These are phyloP conservation scores for Incumbomyces lentus DNA, from an alignment of 2,329 filamentous ascomycete species.

Conservation along the genomic window DNA sequence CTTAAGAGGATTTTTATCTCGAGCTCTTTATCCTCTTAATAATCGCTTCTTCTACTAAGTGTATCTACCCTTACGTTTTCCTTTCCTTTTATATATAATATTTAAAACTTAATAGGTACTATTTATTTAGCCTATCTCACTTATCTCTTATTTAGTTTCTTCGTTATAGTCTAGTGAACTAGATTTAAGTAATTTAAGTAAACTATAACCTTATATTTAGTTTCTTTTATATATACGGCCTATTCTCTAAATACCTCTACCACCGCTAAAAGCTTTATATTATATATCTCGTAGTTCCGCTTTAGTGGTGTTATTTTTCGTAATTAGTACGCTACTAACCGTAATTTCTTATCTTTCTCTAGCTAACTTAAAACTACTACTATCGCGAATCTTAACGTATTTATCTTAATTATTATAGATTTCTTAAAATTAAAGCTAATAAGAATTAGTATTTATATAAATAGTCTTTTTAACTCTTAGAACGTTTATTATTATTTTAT, in stretches of 20 bases:
- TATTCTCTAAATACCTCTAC: conserved; percentile 13
- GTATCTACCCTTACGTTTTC: conserved; percentile 13
- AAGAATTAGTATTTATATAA: conserved; percentile 6
- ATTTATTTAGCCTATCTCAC: conserved; percentile 9
- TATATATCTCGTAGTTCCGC: conserved; percentile 16
- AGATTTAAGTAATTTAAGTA: conserved; percentile 13
- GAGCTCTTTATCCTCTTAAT: conserved; percentile 5
- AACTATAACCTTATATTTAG: conserved; percentile 9
- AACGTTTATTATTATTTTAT: conserved; percentile 1
- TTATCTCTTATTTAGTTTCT: too few species aligned
- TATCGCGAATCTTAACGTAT: conserved; percentile 8
- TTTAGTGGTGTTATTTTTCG: conserved; percentile 11
- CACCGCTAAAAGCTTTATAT: conserved; percentile 16
- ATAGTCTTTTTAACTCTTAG: conserved; percentile 4
- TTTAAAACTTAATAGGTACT: conserved; percentile 11
- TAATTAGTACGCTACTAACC: conserved; percentile 11
- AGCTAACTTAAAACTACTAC: conserved; percentile 6
- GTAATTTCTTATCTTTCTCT: conserved; percentile 6
- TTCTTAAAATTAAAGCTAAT: conserved; percentile 7
- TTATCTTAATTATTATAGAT: conserved; percentile 7
- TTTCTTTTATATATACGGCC: conserved; percentile 10
- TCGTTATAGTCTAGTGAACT: conserved; percentile 10
- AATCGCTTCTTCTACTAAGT: conserved; percentile 3
- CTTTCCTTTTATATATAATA: conserved; percentile 10
- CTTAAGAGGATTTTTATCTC: background rate